Percentiles rank a stretch among this genome's conserved stretches.
phyloP scores from a whole-genome alignment of 768 basidiomycete genomes.

The Lactarius sanguifluus region DNA sequence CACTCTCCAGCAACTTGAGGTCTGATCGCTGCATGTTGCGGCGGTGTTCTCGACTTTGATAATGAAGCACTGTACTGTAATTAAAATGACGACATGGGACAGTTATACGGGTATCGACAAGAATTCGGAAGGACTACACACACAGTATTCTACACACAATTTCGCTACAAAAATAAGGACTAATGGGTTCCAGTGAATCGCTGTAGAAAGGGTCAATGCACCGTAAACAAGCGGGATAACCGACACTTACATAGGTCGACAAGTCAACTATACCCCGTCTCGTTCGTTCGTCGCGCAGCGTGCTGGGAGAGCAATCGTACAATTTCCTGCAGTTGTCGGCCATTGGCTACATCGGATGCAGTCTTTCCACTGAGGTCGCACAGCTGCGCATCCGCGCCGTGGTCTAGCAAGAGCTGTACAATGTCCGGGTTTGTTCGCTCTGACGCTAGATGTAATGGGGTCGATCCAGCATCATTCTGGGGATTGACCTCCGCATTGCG shows the following conservation, averaged over 20 bases:
- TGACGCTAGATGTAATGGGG: background rate
- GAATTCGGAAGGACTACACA: background rate
- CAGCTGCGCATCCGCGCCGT: background rate
- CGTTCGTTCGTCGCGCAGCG: background rate
- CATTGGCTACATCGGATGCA: background rate
- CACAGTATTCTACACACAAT: background rate
- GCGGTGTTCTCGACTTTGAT: no score
- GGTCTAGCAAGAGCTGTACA: background rate
- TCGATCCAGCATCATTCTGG: background rate
- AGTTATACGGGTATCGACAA: background rate
- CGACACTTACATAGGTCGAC: background rate
- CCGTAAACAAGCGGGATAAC: background rate
- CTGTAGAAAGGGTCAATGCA: background rate
- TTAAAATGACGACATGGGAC: no score
- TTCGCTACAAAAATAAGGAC: background rate
- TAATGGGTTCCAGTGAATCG: background rate
- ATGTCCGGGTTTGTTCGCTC: rapidly evolving
- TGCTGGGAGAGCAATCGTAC: background rate
- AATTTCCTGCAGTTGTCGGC: background rate
- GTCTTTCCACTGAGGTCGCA: background rate
- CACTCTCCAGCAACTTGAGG: no score
- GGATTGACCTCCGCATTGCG: background rate
- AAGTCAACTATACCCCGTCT: no score
- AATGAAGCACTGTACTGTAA: no score
- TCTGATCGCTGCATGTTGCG: no score